Base-by-base conservation (phyloP, 2,329 filamentous ascomycete species). In the Colletotrichum siamense region DNA sequence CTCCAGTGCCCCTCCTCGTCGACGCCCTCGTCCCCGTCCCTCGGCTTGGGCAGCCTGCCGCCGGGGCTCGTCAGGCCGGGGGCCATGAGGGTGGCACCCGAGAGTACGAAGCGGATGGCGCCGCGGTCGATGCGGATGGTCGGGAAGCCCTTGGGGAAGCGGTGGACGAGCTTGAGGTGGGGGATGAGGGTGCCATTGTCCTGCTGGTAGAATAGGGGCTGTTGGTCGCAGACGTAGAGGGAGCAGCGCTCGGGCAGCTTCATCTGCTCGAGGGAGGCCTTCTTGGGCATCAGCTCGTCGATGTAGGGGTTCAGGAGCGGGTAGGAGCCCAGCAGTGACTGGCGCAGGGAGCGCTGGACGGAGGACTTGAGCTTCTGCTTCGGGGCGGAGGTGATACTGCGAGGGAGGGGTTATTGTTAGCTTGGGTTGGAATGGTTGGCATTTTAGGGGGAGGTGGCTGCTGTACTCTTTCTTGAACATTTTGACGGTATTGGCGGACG, bases 331-430 rank as follows among this genome's bases (percentile, higher is more conserved):
- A 97, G 89, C 79, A 99, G 91, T 82, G 95, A 95, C 82, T 93
- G 90, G 80, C 97, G 95, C 81, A 99, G 93, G 79, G 89, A 92
- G 82, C 97, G 95, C 88, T 98, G 96, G 73, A 95, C 95, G 28
- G 96, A 98, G 79, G 96, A 98, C 88, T 99, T 99, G 86, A 99
- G 95, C 90, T 99, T 99, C 81, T 96, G 95, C 88, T 97, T 98
- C 73, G 95, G 93, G 79, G 94, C 92, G 30, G 94, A 88, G 81
- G 92, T 88, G 84, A 98, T 93, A 79, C 95, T 96, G 82, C 22
- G 26, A 59, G 59, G 75, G 24, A 39, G 34, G 69, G 79, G 83
- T 79, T 81, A 79, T 13, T 64, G 65, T 77, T 77, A 77, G 74
- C 39, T 79, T 72, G 67, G 22, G 10, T 10, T 24, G 65, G 4